A percentile compares a stretch with the other conserved stretches of the same genome.
Conservation (phyloP, 2,329 filamentous ascomycete species). For the Ramichloridium luteum region DNA sequence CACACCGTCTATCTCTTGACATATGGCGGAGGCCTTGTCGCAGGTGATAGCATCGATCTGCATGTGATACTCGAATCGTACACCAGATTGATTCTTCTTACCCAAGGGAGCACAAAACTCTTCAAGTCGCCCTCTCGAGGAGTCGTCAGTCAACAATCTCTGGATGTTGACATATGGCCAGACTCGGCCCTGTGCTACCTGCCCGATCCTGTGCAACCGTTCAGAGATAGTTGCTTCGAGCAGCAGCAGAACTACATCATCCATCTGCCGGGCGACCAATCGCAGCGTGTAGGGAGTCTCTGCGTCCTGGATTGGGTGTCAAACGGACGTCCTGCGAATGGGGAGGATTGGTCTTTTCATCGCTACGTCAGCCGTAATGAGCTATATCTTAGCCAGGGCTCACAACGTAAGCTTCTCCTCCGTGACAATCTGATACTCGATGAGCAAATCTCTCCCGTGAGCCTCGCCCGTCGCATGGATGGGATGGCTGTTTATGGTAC, state of each 20-base stretch:
- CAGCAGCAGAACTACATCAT: constrained; percentile 66
- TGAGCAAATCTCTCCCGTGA: constrained; percentile 19
- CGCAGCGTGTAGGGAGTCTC: constrained; percentile 35
- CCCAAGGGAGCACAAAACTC: constrained; percentile 81
- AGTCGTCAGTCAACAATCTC: constrained; percentile 24
- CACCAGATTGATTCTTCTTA: constrained; percentile 51
- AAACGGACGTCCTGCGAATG: constrained; percentile 69
- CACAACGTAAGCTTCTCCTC: constrained; percentile 52
- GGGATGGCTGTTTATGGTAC: constrained; percentile 70
- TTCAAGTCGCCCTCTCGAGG: constrained; percentile 60
- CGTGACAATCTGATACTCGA: constrained; percentile 69
- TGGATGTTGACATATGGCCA: constrained; percentile 37
- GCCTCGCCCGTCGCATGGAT: constrained; percentile 50
- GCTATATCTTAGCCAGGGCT: constrained; percentile 48
- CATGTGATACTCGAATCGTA: constrained; percentile 50
- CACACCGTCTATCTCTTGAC: constrained; percentile 77
- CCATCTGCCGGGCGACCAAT: constrained; percentile 7
- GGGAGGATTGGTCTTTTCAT: constrained; percentile 77
- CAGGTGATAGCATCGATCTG: constrained; percentile 70
- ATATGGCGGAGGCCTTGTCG: constrained; percentile 87
- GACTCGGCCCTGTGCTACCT: constrained; percentile 50
- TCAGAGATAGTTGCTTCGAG: constrained; percentile 68
- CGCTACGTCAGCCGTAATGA: constrained; percentile 79
- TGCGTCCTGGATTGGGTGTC: constrained; percentile 92
- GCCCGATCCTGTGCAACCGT: constrained; percentile 89